Conservation (phyloP, 257 asterid species). For the Solanum acaule region DNA sequence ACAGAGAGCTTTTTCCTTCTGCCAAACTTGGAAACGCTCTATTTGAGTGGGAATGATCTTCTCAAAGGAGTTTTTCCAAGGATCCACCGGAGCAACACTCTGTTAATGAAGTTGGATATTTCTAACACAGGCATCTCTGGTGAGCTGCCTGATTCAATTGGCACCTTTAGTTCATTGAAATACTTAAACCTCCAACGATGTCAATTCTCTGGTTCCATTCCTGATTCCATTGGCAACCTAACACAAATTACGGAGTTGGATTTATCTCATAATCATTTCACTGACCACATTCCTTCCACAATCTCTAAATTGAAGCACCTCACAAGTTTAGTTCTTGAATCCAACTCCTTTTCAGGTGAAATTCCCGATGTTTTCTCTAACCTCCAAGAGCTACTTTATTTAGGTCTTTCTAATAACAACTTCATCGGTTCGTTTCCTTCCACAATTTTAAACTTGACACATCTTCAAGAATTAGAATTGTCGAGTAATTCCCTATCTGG, state of each 20-base stretch:
- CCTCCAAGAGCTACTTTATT: background rate
- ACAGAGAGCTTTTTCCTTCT: background rate
- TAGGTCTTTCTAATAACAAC: background rate
- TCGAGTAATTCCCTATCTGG: background rate
- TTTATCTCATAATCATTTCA: background rate
- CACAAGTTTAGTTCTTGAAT: background rate
- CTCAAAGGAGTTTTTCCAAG: background rate
- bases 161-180: background rate
- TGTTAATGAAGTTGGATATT: background rate
- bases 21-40: background rate
- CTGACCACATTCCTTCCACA: background rate
- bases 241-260: background rate
- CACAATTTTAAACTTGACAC: background rate
- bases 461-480: background rate
- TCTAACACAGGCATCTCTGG: rapidly evolving
- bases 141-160: background rate
- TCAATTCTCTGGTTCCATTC: background rate
- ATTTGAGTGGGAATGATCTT: rapidly evolving
- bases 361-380: background rate
- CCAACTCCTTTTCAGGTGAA: background rate
- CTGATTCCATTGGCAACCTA: background rate
- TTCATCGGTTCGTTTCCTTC: background rate
- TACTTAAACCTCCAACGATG: rapidly evolving
- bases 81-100: background rate
- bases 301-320: background rate